Base-by-base conservation (phyloP, 2,329 filamentous ascomycete species). In the Xylaria sp. region DNA sequence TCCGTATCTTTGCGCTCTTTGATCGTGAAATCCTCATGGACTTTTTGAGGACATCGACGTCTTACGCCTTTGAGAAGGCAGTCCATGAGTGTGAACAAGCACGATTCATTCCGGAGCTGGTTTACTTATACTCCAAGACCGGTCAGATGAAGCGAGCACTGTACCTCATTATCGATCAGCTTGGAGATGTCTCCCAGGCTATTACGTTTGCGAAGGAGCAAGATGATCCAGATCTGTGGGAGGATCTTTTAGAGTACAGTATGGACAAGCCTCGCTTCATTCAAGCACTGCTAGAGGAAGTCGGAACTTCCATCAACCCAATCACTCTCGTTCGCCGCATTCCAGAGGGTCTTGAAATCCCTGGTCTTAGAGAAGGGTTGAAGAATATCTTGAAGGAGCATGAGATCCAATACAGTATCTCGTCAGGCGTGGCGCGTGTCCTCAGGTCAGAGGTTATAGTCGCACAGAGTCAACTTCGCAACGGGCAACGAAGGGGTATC, bases 241-340 rank as follows among this genome's bases (percentile, higher is more conserved):
- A 96, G 65, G 92, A 97, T 69, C 80, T 99, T 6, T 83, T 99
- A 4, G 86, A 93, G 67, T 97, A 97, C 74, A 93, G 90, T 62
- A 97, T 99, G 94, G 92, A 97, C 76, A 96, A 97, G 71, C 94
- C 94, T 0, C 85, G 85, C 47, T 99, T 99, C 76, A 97, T 99
- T 66, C 88, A 91, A 10, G 92, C 90, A 0, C 79, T 99, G 2
- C 83, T 99, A 0, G 91, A 96, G 69, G 91, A 97, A 76, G 93
- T 96, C 1, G 94, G 94, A 42, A 97, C 92, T 0, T 86, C 91
- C 1, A 94, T 99, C 69, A 88, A 97, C 69, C 94, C 94, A 0
- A 93, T 97, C 63, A 89, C 88, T 13, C 83, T 99, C 2, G 91
- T 99, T 4, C 83, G 90, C 11, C 85, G 92, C 4, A 99, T 99